A percentile compares a stretch with the other conserved stretches of the same genome.
Conservation (phyloP, 176 grass and related monocot species). For the Eremochloa ophiuroides region DNA sequence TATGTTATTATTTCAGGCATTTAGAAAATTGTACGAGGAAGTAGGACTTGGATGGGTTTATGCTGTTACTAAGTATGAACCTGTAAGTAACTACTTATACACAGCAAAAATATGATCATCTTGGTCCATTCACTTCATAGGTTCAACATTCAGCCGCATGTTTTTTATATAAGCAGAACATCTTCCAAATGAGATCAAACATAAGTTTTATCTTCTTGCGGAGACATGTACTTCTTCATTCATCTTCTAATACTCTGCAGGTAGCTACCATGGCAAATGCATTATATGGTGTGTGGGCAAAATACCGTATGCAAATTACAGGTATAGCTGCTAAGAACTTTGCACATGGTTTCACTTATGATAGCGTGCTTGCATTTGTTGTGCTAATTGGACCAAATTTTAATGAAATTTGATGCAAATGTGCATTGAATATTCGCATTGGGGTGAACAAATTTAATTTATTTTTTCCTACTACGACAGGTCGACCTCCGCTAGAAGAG, state of each 20-base stretch:
- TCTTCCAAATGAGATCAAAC: not conserved
- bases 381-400: not conserved
- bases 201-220: not conserved
- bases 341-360: not conserved
- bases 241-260: constrained; percentile 35
- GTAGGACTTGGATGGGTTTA: constrained; percentile 96
- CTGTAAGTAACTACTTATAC: constrained; percentile 59
- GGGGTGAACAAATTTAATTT: not conserved
- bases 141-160: not conserved
- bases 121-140: constrained; percentile 16
- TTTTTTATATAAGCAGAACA: not conserved
- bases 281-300: constrained; percentile 84
- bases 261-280: constrained; percentile 80
- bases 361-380: not conserved
- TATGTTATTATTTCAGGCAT: constrained; percentile 57
- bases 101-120: not conserved
- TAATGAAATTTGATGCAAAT: not conserved
- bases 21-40: constrained; percentile 90
- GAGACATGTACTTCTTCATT: not conserved
- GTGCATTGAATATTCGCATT: not conserved
- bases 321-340: constrained; percentile 26
- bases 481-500: constrained; percentile 76
- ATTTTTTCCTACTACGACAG: constrained; percentile 18
- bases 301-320: constrained; percentile 94
- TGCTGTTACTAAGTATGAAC: constrained; percentile 86